Percentiles rank a stretch among this genome's conserved stretches.
These are phyloP conservation scores for Chlorociboria aeruginascens DNA, from an alignment of 495 filamentous ascomycete species.

Conservation along the genomic window DNA sequence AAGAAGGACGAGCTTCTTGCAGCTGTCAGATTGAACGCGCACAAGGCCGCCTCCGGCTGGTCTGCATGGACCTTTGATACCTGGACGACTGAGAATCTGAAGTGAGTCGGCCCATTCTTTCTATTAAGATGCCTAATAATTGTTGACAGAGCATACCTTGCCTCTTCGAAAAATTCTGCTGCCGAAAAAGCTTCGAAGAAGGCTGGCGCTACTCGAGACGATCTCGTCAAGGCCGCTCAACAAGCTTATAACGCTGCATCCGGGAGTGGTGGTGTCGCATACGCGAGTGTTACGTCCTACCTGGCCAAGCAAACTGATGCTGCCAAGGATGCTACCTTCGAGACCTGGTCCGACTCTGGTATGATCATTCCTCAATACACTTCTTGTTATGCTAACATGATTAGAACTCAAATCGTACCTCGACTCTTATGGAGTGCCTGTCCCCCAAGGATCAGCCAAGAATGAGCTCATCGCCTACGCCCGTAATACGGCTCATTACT, in stretches of 20 bases:
- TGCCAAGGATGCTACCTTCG: conserved; percentile 60
- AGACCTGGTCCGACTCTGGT: conserved; percentile 62
- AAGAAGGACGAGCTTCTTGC: conserved; percentile 74
- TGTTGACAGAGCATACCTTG: conserved; percentile 47
- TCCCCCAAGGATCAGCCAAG: conserved; percentile 54
- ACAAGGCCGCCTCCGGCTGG: conserved; percentile 61
- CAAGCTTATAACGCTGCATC: conserved; percentile 60
- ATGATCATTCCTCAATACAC: conserved; percentile 2
- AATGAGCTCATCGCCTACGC: conserved; percentile 56
- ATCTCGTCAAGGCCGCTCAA: conserved; percentile 60
- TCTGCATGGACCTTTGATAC: conserved; percentile 80
- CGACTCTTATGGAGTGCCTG: conserved; percentile 67
- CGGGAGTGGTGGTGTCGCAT: conserved; percentile 48
- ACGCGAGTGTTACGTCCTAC: conserved; percentile 64
- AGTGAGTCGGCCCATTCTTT: conserved; percentile 27
- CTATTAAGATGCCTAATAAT: not conserved
- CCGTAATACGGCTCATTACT: conserved; percentile 61
- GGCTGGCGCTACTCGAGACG: conserved; percentile 54
- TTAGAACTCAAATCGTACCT: conserved; percentile 67
- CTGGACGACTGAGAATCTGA: conserved; percentile 64
- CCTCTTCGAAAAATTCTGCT: conserved; percentile 41
- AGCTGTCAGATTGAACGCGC: conserved; percentile 55
- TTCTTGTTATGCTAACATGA: conserved; percentile 3
- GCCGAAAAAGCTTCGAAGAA: conserved; percentile 58
- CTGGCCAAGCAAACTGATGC: conserved; percentile 54